Base-by-base conservation (phyloP, 257 asterid genomes). In the Orobanche coerulescens region DNA sequence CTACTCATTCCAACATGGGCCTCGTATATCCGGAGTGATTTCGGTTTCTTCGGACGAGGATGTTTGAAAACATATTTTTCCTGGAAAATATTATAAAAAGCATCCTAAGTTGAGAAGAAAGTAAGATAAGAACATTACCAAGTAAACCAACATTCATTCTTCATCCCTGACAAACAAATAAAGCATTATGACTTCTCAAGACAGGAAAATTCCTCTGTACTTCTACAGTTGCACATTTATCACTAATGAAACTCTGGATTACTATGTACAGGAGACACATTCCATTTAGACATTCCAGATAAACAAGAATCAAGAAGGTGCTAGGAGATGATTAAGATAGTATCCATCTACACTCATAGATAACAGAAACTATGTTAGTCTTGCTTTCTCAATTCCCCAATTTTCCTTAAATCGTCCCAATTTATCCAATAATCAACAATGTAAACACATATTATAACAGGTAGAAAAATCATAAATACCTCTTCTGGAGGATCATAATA, bases 1-100 rank as follows among this genome's bases (percentile, higher is more conserved):
- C 99, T 93, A 76, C 99, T 93, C 99, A 93, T 93, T 79, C 99
- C 99, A 60, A 93, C 87, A 73, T 93, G 99, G 61, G 81, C 60
- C 72, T 93, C 99, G 12, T 93, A 93, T 72, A 93, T 86, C 68
- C 99, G 69, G 51, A 93, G 83, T 52, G 99, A 93, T 54, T 83
- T 78, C 47, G 99, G 99, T 82, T 75, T 93, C 78, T 76, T 69
- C 4, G 99, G 97, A 75, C 86, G 89, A 60, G 96, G 94, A 74
- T 89, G 95, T 61, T 80, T 76, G 70, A 93, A 93, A 49, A 75
- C 66, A 71, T 86, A 78, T 67, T 66, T 89, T 71, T 89, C 99
- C 99, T 93, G 86, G 71, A 70, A 71, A 51, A 36, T 67, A 62
- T 61, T 34, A 63, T 20, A 18, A 23, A 13, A 9, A 66, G 26